Evolutionary conservation across 768 basidiomycete genomes (phyloP).

Genomic region (Lactifluus piperatus): DNA sequence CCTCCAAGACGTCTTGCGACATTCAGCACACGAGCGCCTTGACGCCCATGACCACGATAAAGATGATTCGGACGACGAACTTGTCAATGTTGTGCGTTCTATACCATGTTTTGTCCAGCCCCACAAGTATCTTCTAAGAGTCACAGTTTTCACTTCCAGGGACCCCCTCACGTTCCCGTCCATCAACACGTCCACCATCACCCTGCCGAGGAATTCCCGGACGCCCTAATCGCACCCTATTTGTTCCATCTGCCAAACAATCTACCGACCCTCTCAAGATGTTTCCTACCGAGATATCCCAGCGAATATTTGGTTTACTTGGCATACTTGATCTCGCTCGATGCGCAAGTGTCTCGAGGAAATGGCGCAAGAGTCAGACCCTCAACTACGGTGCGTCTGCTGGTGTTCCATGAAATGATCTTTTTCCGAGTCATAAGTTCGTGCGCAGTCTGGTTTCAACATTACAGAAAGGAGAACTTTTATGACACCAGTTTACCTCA

Average conservation of each 20-base stretch:
- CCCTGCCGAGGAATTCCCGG: constrained; percentile 36
- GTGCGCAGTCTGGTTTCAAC: constrained; percentile 83
- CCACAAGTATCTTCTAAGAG: background rate
- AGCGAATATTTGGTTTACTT: constrained; percentile 63
- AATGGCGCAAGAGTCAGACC: constrained; percentile 86
- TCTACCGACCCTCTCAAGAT: constrained; percentile 52
- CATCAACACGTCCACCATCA: constrained; percentile 37
- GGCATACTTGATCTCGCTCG: constrained; percentile 58
- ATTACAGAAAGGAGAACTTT: constrained; percentile 81
- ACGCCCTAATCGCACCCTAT: constrained; percentile 41
- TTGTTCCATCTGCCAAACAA: constrained; percentile 27
- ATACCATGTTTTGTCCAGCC: background rate
- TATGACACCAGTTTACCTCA: constrained; percentile 69
- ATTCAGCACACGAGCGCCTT: constrained; percentile 33
- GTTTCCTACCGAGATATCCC: constrained; percentile 76
- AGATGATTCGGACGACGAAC: constrained; percentile 58
- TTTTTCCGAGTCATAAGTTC: background rate
- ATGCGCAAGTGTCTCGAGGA: constrained; percentile 73
- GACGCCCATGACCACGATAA: constrained; percentile 31
- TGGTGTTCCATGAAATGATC: background rate
- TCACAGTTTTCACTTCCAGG: constrained; percentile 56
- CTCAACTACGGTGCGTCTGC: constrained; percentile 70
- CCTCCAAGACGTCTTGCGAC: constrained; percentile 60
- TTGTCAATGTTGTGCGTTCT: constrained; percentile 59
- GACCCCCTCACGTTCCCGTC: constrained; percentile 51